phyloP scores from a whole-genome alignment of 2,329 filamentous ascomycete species.

The Fusarium xyrophilum region DNA sequence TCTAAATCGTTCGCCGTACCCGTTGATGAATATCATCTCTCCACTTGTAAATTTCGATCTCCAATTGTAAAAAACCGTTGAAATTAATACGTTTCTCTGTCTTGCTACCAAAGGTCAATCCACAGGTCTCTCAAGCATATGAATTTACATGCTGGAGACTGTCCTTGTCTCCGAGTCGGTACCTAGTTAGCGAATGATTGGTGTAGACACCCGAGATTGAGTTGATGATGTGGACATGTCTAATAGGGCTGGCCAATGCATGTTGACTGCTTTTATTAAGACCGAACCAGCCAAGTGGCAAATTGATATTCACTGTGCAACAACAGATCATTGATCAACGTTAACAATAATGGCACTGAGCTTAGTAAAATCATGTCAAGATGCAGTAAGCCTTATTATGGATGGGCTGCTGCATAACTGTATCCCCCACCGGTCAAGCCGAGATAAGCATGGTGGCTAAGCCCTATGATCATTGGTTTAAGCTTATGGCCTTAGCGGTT shows the following conservation, averaged over 20 bases:
- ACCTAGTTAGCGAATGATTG: not conserved
- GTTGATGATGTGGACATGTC: not conserved
- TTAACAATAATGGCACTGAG: not conserved
- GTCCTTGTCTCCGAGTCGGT: not conserved
- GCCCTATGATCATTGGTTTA: not conserved
- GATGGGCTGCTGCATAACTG: not conserved
- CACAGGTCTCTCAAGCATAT: not conserved
- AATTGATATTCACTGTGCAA: not conserved
- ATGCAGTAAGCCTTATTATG: not conserved
- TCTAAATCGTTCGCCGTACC: not conserved
- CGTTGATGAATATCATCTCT: too few relatives aligned
- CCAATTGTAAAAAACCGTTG: not conserved
- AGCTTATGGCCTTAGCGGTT: not conserved
- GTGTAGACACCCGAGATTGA: not conserved
- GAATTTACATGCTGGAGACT: not conserved
- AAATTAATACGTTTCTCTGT: not conserved
- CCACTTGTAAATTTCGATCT: not conserved
- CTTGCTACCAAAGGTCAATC: too few relatives aligned
- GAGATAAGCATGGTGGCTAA: conserved; percentile 7
- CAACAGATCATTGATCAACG: not conserved
- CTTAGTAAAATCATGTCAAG: conserved; percentile 4
- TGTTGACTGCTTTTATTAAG: not conserved
- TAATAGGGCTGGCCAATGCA: conserved; percentile 3
- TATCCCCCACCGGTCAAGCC: conserved; percentile 7
- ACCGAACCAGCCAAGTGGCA: not conserved